Conservation (phyloP, 768 basidiomycete species). For the Termitomyces sp. region DNA sequence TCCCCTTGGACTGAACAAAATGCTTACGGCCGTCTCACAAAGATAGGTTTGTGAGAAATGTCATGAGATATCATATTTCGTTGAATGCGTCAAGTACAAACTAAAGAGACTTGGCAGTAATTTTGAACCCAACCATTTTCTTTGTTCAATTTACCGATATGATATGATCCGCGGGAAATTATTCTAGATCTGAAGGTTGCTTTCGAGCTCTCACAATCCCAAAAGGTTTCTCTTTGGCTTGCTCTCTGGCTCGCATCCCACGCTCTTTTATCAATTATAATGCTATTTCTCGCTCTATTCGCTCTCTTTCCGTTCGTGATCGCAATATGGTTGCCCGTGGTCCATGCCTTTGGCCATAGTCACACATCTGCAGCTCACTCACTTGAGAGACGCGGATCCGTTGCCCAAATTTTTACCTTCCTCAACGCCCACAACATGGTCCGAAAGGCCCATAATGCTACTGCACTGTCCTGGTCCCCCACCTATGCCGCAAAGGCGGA, state of each 20-base stretch:
- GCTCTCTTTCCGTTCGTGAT: constrained; percentile 1
- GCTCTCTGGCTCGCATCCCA: constrained; percentile 25
- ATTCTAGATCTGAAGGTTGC: not conserved
- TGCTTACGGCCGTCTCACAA: not conserved
- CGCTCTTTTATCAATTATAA: constrained; percentile 24
- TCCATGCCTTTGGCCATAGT: constrained; percentile 1
- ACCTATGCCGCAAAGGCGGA: constrained; percentile 41
- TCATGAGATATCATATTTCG: not conserved
- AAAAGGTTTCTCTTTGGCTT: not conserved
- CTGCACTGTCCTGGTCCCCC: constrained; percentile 42
- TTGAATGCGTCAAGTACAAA: not conserved
- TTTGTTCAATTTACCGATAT: no score
- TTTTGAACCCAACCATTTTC: not conserved
- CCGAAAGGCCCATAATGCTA: constrained; percentile 36
- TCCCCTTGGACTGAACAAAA: not conserved
- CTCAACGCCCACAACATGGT: constrained; percentile 43
- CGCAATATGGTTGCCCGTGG: not conserved
- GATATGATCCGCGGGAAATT: not conserved
- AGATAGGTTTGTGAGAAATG: not conserved
- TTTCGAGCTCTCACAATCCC: not conserved
- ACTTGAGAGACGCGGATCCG: constrained; percentile 17
- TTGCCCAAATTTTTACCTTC: constrained; percentile 25
- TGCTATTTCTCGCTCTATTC: constrained; percentile 4
- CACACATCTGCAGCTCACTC: constrained; percentile 1
- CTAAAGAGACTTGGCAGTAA: not conserved